Evolutionary conservation across 306 rosid species (phyloP), one percentile per base, ranked within the genome.

Genomic region (Morella rubra): DNA sequence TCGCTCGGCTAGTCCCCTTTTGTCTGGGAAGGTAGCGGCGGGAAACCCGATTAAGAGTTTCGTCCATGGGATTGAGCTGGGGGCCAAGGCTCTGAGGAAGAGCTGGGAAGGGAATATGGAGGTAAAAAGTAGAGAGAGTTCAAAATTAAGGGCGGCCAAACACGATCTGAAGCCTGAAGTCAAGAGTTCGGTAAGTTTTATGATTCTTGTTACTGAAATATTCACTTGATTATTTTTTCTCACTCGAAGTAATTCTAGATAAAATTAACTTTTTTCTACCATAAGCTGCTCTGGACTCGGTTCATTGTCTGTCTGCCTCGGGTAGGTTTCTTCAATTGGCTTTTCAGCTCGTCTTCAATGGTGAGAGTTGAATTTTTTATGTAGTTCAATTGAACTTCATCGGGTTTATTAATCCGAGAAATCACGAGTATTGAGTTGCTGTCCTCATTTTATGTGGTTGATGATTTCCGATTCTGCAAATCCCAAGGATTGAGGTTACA

Each of bases 31-130:
- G 71, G 65, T 80, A 66, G 81, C 73, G 0, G 60, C 74, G 24
- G 97, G 86, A 76, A 90, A 83, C 71, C 91, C 92, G 0, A 85
- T 92, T 18, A 86, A 79, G 71, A 91, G 78, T 86, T 87, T 84
- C 67, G 95, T 84, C 76, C 97, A 89, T 69, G 98, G 98, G 45
- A 83, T 96, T 86, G 99, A 96, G 84, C 16, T 92, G 50, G 97
- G 97, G 40, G 90, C 97, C 76, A 95, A 95, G 93, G 97, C 91
- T 59, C 80, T 92, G 86, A 86, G 99, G 9, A 96, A 90, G 91
- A 93, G 99, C 75, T 96, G 99, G 99, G 99, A 96, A 89, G 99
- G 99, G 79, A 92, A 76, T 71, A 83, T 91, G 89, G 99, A 96
- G 74, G 77, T 87, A 49, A 92, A 86, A 86, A 78, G 60, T 81